Conservation (phyloP, 192 early-diverging fungal genomes). For the Backusella liffmaniae region DNA sequence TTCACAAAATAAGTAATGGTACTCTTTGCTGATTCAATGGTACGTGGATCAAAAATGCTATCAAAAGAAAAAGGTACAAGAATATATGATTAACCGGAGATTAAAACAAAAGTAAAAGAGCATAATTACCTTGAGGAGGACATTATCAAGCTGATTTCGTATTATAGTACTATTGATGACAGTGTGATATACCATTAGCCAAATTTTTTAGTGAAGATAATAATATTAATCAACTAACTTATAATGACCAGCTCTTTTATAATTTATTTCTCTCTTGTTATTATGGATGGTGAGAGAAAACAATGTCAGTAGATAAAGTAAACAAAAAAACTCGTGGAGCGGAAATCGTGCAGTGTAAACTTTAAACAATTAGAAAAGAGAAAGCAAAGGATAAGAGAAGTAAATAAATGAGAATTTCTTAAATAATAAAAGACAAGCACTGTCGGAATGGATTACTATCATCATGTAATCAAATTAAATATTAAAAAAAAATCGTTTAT, state of each 20-base stretch:
- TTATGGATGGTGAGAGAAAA: neutral
- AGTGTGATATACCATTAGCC: neutral
- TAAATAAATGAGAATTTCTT: neutral
- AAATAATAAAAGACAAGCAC: neutral
- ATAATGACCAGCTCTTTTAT: neutral
- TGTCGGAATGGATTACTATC: neutral
- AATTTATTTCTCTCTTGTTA: neutral
- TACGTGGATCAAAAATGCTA: conserved; percentile 32
- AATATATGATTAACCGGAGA: neutral
- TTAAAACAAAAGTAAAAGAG: neutral
- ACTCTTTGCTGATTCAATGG: conserved; percentile 27
- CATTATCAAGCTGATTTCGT: neutral
- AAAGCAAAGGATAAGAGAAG: neutral
- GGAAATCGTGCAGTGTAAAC: neutral
- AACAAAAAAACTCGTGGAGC: neutral
- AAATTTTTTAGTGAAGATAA: neutral
- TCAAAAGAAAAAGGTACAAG: neutral
- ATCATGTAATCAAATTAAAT: neutral
- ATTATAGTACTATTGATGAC: neutral
- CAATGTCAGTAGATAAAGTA: neutral
- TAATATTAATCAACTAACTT: neutral
- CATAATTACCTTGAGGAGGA: neutral
- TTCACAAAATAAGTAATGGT: conserved; percentile 31
- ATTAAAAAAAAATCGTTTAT: neutral
- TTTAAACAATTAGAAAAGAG: neutral